Evolutionary conservation across 139 green algal genomes (phyloP).

Genomic region (Chlorella sp.): DNA sequence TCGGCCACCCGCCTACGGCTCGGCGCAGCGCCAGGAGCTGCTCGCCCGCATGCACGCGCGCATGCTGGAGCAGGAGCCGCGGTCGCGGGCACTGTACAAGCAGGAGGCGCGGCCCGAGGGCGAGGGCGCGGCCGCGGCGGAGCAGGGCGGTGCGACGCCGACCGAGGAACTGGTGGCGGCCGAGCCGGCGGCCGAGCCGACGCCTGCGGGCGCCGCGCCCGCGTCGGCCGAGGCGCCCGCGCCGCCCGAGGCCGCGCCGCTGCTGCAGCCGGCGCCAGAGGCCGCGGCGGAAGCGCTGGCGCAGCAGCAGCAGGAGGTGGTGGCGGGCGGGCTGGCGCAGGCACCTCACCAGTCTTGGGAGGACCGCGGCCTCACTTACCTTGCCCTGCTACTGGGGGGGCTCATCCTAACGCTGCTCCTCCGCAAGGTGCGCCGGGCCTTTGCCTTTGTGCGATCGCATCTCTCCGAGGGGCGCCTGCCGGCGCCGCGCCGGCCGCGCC

Average conservation of each 20-base stretch:
- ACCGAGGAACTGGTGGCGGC: no score
- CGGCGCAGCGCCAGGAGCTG: slow-evolving; percentile 70
- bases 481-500: no score
- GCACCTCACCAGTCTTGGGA: slow-evolving; percentile 30
- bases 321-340: background rate
- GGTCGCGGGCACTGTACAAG: background rate
- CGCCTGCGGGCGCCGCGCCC: background rate
- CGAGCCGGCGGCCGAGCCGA: background rate
- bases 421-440: slow-evolving; percentile 6
- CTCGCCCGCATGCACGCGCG: slow-evolving; percentile 71
- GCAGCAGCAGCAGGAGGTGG: background rate
- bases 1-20: slow-evolving; percentile 64
- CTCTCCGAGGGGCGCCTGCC: no score
- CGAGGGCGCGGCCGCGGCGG: background rate
- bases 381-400: slow-evolving; percentile 50
- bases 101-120: background rate
- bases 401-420: slow-evolving; percentile 57
- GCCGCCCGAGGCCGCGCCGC: background rate
- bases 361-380: slow-evolving; percentile 50
- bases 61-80: slow-evolving; percentile 64
- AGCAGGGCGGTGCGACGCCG: background rate
- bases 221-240: background rate
- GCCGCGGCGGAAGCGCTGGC: background rate
- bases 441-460: no score
- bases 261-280: background rate